Base-by-base conservation (phyloP, 176 grass and related monocot species). In the Alopecurus myosuroides region DNA sequence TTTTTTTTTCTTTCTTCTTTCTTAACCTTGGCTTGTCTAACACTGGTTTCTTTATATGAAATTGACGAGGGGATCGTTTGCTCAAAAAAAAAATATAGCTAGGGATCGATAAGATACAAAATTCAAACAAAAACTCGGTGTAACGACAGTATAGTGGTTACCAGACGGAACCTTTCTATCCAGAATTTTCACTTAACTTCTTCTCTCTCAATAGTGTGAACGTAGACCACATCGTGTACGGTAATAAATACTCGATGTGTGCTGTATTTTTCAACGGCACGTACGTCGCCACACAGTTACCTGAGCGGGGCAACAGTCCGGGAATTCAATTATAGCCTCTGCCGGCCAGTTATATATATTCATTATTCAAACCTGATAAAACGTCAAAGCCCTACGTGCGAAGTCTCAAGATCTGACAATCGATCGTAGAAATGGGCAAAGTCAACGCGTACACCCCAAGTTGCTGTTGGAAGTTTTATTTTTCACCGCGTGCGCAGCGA, bases 361-460 rank as follows among this genome's bases (percentile, higher is more conserved):
- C n/a, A 28, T 23, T 73, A 35, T 55, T 81, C 82, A 69, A 81
- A 81, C 49, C n/a, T 28, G 2, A 40, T 29, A 71, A 83, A 84
- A 33, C 26, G 56, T 44, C 53, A 84, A 79, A 13, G 34, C 41
- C 66, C n/a, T 25, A 12, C 46, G 0, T 28, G 7, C 45, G 22
- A 28, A 72, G 11, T 26, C n/a, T 72, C 2, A 25, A 15, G 31
- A 49, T 66, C 45, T 49, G 31, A 51, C 49, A 4, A 49, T 6
- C 1, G 28, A 17, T 11, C 4, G 46, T 17, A 45, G 2, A 9
- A 20, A 22, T 3, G 22, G 19, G 73, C 53, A 18, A 28, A 67
- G 79, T 86, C 79, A 78, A 78, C 83, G 69, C 62, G 52, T 90
- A 86, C 72, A 58, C 7, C 13, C 41, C 7, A 36, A 77, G 83